These are phyloP conservation scores for Ganoderma multipileum DNA, from an alignment of 1,284 basidiomycete species.

Conservation along the genomic window DNA sequence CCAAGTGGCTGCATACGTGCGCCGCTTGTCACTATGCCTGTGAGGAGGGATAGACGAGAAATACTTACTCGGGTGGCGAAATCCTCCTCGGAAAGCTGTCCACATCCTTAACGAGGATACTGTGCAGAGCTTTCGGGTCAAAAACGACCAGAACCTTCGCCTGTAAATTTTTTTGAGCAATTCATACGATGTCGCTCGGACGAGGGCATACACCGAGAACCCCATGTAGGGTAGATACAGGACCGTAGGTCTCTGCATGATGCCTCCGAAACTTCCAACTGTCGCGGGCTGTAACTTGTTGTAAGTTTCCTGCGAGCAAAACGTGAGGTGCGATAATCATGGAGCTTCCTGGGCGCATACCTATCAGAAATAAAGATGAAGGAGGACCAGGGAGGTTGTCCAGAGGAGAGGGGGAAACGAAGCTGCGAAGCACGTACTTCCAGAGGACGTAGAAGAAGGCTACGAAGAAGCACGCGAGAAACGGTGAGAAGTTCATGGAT, in stretches of 20 bases:
- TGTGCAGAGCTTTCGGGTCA: conserved; percentile 24
- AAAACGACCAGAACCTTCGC: conserved; percentile 12
- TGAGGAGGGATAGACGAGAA: background rate
- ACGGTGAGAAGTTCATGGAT: too few species aligned
- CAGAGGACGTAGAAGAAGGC: too few species aligned
- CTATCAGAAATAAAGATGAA: background rate
- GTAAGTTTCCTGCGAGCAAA: conserved; percentile 20
- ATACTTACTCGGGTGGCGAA: conserved; percentile 17
- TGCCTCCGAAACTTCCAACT: conserved; percentile 12
- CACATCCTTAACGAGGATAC: conserved; percentile 21
- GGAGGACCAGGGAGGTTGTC: background rate
- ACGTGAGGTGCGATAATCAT: background rate
- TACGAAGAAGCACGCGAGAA: too few species aligned
- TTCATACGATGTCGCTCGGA: background rate
- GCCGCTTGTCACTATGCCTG: background rate
- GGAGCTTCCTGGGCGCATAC: background rate
- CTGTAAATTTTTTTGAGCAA: background rate
- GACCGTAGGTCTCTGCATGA: conserved; percentile 16
- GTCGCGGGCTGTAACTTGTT: conserved; percentile 14
- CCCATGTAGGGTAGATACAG: conserved; percentile 7
- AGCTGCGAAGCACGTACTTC: too few species aligned
- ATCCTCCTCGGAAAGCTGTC: conserved; percentile 18
- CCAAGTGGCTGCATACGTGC: conserved; percentile 10
- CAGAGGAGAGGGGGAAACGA: background rate
- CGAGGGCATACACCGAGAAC: conserved; percentile 14